phyloP scores from a whole-genome alignment of 148 eudicot genomes.

The Vaccinium vitisidaea region DNA sequence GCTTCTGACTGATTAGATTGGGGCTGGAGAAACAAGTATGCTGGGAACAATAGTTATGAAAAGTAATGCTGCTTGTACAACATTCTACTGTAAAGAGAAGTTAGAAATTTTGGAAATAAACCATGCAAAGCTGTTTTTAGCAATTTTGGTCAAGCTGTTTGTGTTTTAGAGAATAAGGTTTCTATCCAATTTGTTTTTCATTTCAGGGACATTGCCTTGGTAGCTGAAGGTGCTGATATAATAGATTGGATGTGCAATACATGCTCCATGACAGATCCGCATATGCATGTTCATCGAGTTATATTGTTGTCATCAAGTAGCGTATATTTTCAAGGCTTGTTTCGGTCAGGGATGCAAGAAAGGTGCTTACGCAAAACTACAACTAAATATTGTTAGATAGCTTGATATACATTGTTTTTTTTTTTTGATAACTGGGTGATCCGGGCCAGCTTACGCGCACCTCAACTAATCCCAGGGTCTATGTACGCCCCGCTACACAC shows the following conservation, averaged over 20 bases:
- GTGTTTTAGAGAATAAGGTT: conserved; percentile 14
- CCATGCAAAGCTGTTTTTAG: background rate
- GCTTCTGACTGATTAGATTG: background rate
- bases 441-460: too few species aligned
- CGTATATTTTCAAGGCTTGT: conserved; percentile 61
- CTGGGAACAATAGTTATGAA: background rate
- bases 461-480: too few species aligned
- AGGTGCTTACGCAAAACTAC: conserved; percentile 42
- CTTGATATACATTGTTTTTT: too few species aligned
- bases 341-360: conserved; percentile 90
- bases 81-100: background rate
- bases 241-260: conserved; percentile 45
- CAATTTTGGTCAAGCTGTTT: background rate
- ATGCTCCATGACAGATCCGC: conserved; percentile 52
- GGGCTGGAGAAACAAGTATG: background rate
- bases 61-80: background rate
- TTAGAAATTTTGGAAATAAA: background rate
- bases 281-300: conserved; percentile 74
- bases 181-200: conserved; percentile 15
- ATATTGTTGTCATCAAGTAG: conserved; percentile 65
- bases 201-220: conserved; percentile 72
- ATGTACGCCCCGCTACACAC: too few species aligned
- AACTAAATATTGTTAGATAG: background rate
- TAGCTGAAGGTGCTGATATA: conserved; percentile 47
- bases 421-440: too few species aligned